A percentile compares a stretch with the other conserved stretches of the same genome.
Conservation (phyloP, 305 asterid genomes). For the Fraxinus paxiana region DNA sequence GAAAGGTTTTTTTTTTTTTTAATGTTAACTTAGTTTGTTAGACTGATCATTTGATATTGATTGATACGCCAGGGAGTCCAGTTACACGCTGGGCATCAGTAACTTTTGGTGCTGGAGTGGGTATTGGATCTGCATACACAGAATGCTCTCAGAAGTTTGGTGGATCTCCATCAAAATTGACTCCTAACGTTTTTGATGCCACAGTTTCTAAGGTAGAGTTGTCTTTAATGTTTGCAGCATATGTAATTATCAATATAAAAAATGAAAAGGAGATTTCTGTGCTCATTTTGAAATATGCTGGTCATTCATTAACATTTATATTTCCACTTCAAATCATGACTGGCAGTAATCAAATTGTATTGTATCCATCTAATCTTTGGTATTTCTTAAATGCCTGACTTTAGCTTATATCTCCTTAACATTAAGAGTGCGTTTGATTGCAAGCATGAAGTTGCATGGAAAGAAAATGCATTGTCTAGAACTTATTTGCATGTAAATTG, state of each 20-base stretch:
- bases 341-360: background rate
- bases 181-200: conserved; percentile 31
- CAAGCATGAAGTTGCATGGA: too few species aligned
- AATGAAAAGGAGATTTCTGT: background rate
- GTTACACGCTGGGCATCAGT: conserved; percentile 89
- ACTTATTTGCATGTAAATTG: too few species aligned
- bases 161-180: conserved; percentile 37
- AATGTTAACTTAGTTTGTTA: background rate
- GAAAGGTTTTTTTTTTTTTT: background rate
- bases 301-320: background rate
- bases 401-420: background rate
- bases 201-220: conserved; percentile 45
- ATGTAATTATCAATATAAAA: background rate
- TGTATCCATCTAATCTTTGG: background rate
- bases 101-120: conserved; percentile 86
- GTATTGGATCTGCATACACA: conserved; percentile 83
- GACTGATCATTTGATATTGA: background rate
- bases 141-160: conserved; percentile 65
- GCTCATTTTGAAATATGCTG: background rate
- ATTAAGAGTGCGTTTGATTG: background rate
- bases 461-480: too few species aligned
- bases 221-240: background rate
- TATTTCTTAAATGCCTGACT: background rate
- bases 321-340: background rate
- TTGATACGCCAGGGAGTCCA: conserved; percentile 65